Evolutionary conservation across 345 rosid genomes (phyloP), one percentile per base, ranked within the genome.

Genomic region (Salix dunnii): DNA sequence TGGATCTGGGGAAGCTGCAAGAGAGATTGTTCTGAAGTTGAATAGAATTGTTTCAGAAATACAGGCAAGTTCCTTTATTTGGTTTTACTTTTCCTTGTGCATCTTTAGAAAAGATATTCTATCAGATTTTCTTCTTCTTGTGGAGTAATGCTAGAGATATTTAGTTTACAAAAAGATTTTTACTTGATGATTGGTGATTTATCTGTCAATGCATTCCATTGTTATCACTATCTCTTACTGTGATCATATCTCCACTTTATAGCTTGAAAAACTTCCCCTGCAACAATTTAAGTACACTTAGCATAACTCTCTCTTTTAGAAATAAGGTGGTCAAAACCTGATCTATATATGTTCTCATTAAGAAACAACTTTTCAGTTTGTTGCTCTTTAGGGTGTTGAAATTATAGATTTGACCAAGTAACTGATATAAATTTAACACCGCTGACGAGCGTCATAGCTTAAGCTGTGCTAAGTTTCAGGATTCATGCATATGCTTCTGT

Each of bases 11-110:
- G 84, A 72, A 70, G n/a, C 73, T 60, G 25, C 82, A 1, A 84
- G 75, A 62, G 93, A 88, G 73, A 74, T 83, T 78, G 30, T 14
- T n/a, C 31, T 92, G 65, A 85, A 84, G 69, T 82, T 91, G 82
- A 87, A 86, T 79, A 87, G 86, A 70, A 16, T 94, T 2, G 77
- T 79, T 72, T 82, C 87, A 71, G 82, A 80, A 74, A 69, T 80
- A 2, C 79, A 27, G 78, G 88, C 51, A 76, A 82, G 43, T 71
- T 38, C 67, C 74, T 3, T 49, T 77, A 6, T 62, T 18, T 7
- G 51, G 6, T 69, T 72, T 25, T 25, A 40, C 28, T 42, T 25
- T 61, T 53, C 49, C 17, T 0, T 20, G 6, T 58, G 16, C 13
- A 12, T 12, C 36, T 33, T 11, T 21, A n/a, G 43, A 48, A 48